Conservation (phyloP, 495 filamentous ascomycete genomes). For the Hapsidospora chrysogenum region DNA sequence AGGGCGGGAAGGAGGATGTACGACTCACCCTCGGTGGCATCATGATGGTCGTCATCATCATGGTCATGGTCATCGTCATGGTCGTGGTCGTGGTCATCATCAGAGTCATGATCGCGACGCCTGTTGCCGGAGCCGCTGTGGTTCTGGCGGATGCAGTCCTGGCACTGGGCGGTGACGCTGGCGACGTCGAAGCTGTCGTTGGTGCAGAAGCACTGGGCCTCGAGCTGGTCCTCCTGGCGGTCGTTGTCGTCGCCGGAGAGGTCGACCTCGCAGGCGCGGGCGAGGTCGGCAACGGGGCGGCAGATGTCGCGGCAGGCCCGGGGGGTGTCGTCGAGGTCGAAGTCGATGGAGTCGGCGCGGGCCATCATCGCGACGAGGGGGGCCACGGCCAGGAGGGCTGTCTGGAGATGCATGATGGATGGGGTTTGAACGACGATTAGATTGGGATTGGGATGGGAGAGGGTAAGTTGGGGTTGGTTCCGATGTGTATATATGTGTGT, state of each 20-base stretch:
- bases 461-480: too few species aligned
- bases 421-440: neutral
- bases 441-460: too few species aligned
- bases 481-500: too few species aligned
- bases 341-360: neutral
- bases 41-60: neutral
- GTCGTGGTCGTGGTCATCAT: neutral
- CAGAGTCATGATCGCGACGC: neutral
- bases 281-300: neutral
- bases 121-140: neutral
- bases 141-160: neutral
- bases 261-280: neutral
- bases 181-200: neutral
- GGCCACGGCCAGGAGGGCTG: neutral
- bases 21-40: neutral
- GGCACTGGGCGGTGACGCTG: neutral
- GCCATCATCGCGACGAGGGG: neutral
- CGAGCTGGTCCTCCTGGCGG: neutral
- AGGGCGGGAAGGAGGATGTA: too few species aligned
- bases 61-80: neutral
- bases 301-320: neutral
- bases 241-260: neutral
- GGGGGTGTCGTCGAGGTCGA: neutral
- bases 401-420: neutral
- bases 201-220: neutral